These are phyloP conservation scores for Kernera saxatilis DNA, from an alignment of 345 rosid genomes.

Conservation along the genomic window DNA sequence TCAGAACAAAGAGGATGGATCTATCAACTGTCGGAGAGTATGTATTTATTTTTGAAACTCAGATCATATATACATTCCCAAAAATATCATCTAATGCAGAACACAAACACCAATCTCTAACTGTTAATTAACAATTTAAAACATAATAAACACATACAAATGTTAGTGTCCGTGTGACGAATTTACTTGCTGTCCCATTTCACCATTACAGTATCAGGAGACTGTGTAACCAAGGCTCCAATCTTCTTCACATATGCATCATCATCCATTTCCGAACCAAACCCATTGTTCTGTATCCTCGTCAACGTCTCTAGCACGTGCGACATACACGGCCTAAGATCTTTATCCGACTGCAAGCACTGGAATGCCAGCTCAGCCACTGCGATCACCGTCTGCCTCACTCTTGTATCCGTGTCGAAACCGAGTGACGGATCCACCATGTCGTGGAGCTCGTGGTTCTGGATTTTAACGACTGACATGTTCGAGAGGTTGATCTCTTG, in stretches of 20 bases:
- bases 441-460: conserved; percentile 47
- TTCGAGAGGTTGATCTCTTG: conserved; percentile 76
- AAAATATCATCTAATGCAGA: conserved; percentile 6
- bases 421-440: conserved; percentile 72
- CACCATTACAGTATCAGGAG: conserved; percentile 48
- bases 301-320: conserved; percentile 44
- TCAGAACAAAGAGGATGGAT: too few species aligned
- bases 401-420: conserved; percentile 48
- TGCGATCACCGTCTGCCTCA: conserved; percentile 42
- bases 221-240: conserved; percentile 19
- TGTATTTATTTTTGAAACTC: conserved; percentile 1
- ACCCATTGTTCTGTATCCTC: conserved; percentile 33
- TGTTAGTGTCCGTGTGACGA: conserved; percentile 5
- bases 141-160: conserved; percentile 12
- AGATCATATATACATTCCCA: conserved; percentile 20
- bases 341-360: conserved; percentile 66
- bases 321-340: conserved; percentile 66
- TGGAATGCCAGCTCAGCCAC: conserved; percentile 86
- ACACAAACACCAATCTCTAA: conserved; percentile 11
- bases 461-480: conserved; percentile 80
- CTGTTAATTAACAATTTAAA: neutral
- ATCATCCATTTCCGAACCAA: conserved; percentile 15
- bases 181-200: conserved; percentile 49
- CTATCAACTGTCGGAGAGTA: neutral
- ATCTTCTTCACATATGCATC: conserved; percentile 38